A percentile compares a stretch with the other conserved stretches of the same genome.
These are phyloP conservation scores for Podospora australis DNA, from an alignment of 495 filamentous ascomycete genomes.

Conservation along the genomic window DNA sequence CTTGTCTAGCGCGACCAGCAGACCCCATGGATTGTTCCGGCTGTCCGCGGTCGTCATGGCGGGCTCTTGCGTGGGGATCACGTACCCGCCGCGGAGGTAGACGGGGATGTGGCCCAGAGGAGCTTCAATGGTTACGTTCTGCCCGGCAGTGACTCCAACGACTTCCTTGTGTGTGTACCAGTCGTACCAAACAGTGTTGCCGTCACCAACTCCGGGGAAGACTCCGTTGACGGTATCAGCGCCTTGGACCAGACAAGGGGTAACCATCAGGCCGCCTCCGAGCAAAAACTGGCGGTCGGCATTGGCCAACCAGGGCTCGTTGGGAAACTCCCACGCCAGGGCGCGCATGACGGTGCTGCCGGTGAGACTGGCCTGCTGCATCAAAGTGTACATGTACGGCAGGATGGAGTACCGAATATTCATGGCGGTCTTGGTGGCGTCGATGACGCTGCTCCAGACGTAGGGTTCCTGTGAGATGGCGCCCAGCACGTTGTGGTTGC, in stretches of 20 bases:
- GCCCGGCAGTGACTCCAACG: conserved; percentile 42
- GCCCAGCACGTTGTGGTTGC: conserved; percentile 68
- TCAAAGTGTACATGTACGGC: conserved; percentile 77
- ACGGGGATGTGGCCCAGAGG: conserved; percentile 77
- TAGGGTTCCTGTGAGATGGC: conserved; percentile 71
- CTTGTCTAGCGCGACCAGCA: conserved; percentile 56
- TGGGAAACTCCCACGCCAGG: conserved; percentile 75
- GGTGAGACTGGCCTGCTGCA: conserved; percentile 60
- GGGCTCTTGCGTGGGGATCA: conserved; percentile 66
- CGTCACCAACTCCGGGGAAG: conserved; percentile 63
- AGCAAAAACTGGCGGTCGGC: conserved; percentile 74
- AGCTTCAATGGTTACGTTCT: conserved; percentile 67
- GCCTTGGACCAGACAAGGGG: conserved; percentile 63
- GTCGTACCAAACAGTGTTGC: conserved; percentile 64
- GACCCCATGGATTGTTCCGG: conserved; percentile 60
- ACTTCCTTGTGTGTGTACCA: conserved; percentile 64
- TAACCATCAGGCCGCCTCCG: conserved; percentile 62
- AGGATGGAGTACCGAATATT: conserved; percentile 66
- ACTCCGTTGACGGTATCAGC: conserved; percentile 64
- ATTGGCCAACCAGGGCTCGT: conserved; percentile 61
- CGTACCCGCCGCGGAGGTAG: conserved; percentile 61
- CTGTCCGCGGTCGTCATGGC: conserved; percentile 62
- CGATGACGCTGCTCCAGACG: conserved; percentile 60
- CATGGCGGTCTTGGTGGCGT: conserved; percentile 64
- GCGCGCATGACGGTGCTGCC: conserved; percentile 77